Percentiles rank a stretch among this genome's conserved stretches.
Conservation (phyloP, 495 filamentous ascomycete species). For the Talaromyces proteolyticus region DNA sequence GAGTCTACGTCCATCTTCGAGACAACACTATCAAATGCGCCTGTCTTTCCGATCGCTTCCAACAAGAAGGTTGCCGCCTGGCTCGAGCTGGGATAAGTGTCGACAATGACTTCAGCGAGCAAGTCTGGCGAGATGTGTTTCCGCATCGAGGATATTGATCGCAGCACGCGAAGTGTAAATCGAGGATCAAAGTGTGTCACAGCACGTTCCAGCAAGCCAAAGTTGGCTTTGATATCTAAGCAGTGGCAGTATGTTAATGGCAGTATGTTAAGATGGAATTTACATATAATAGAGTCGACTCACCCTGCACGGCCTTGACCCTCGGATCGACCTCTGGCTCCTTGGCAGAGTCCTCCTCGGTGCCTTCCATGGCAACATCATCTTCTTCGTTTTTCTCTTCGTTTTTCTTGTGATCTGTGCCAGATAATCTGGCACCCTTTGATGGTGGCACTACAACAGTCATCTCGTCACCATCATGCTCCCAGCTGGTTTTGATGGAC, state of each 20-base stretch:
- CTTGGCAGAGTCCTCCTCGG: slow-evolving; percentile 42
- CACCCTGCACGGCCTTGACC: slow-evolving; percentile 62
- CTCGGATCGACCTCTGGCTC: slow-evolving; percentile 54
- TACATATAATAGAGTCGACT: slow-evolving; percentile 12
- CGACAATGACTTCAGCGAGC: slow-evolving; percentile 70
- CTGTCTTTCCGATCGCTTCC: slow-evolving; percentile 56
- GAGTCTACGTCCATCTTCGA: slow-evolving; percentile 76
- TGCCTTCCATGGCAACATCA: slow-evolving; percentile 68
- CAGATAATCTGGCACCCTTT: slow-evolving; percentile 62
- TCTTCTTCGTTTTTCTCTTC: slow-evolving; percentile 64
- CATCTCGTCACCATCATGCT: slow-evolving; percentile 76
- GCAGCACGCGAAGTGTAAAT: slow-evolving; percentile 87
- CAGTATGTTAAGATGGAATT: background rate
- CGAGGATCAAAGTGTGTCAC: slow-evolving; percentile 90
- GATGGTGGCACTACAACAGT: slow-evolving; percentile 79
- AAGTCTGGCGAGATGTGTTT: slow-evolving; percentile 81
- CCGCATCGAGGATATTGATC: slow-evolving; percentile 91
- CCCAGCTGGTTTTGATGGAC: slow-evolving; percentile 51
- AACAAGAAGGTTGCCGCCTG: slow-evolving; percentile 64
- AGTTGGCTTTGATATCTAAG: slow-evolving; percentile 89
- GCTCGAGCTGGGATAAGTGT: slow-evolving; percentile 66
- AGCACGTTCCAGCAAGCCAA: slow-evolving; percentile 82
- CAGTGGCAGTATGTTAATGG: background rate
- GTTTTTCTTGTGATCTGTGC: slow-evolving; percentile 45
- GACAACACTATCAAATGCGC: slow-evolving; percentile 50